A percentile compares a stretch with the other conserved stretches of the same genome.
Evolutionary conservation across 1,284 basidiomycete genomes (phyloP).

Genomic region (Ceraceosorus guamensis): DNA sequence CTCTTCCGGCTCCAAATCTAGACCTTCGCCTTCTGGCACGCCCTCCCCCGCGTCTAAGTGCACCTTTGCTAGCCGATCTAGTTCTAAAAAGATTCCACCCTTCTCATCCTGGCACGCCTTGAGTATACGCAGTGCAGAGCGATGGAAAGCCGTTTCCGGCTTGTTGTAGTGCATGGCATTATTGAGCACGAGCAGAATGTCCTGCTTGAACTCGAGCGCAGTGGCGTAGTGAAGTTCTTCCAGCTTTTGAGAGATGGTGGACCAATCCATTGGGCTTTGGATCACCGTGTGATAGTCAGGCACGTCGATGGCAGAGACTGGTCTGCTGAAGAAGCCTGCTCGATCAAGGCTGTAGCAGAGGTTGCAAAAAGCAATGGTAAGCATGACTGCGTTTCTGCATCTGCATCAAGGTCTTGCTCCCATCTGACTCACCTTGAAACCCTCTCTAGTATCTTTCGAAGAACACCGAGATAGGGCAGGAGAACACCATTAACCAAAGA

Average conservation of each 20-base stretch:
- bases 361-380: too few relatives aligned
- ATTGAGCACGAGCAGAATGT: conserved; percentile 70
- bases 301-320: conserved; percentile 61
- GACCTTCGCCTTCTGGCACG: not conserved
- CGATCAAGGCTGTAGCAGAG: conserved; percentile 20
- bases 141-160: conserved; percentile 65
- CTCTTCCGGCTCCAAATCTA: conserved; percentile 26
- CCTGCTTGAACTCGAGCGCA: conserved; percentile 69
- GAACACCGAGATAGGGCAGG: conserved; percentile 57
- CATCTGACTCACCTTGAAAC: conserved; percentile 60
- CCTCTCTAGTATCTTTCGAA: conserved; percentile 64
- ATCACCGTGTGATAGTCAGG: conserved; percentile 89
- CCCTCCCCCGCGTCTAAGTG: conserved; percentile 12
- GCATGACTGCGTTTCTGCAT: conserved; percentile 5
- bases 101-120: conserved; percentile 56
- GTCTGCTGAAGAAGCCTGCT: conserved; percentile 28
- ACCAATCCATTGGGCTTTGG: conserved; percentile 83
- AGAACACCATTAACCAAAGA: conserved; percentile 59
- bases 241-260: conserved; percentile 58
- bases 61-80: conserved; percentile 49
- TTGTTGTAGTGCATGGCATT: conserved; percentile 87
- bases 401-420: conserved; percentile 14
- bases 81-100: conserved; percentile 51
- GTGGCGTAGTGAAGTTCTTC: conserved; percentile 71
- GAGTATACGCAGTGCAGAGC: conserved; percentile 65